Evolutionary conservation across 2,329 filamentous ascomycete species (phyloP), one percentile per base, ranked within the genome.

Genomic region (Phyllosticta citrichinensis): DNA sequence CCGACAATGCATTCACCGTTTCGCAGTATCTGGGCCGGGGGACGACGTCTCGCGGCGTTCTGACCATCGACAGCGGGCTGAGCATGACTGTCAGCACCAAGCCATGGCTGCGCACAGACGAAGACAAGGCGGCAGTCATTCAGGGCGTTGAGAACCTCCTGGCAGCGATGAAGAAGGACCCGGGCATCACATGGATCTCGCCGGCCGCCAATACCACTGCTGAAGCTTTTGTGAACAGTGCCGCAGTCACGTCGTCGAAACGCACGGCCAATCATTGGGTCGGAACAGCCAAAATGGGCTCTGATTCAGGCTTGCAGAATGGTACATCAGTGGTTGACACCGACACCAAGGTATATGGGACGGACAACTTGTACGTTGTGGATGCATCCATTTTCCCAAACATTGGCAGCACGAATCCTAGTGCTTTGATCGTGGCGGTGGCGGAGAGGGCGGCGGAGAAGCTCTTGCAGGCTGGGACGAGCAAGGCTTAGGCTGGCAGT

Each of bases 71-170:
- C 50, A 74, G 77, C 56, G 78, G 75, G 11, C 76, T 88, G 17
- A 78, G 74, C 65, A 85, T 87, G 65, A 74, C 79, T 1, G 83
- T 88, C 14, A 81, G 81, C 17, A 79, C 78, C 19, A 71, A 80
- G 1, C 86, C 86, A 0, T 87, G 85, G 71, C 77, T 87, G 2
- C 77, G 77, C 52, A 71, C 84, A 62, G 70, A 79, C 19, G 78
- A 79, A 60, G 86, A 89, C 70, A 78, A 81, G 22, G 79, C 80
- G 55, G 83, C 84, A n/a, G 83, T 87, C n/a, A 81, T 85, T 57
- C 75, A 79, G 55, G 83, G 84, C 25, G 81, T 89, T 67, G 80
- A 87, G 72, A 83, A 82, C 63, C 71, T 88, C 62, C 76, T 82
- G 56, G 71, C 76, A 1, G 78, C 83, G 2, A 75, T 88, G 19